phyloP scores from a whole-genome alignment of 352 stramenopile genomes.

The Pelagophyceae sp. region DNA sequence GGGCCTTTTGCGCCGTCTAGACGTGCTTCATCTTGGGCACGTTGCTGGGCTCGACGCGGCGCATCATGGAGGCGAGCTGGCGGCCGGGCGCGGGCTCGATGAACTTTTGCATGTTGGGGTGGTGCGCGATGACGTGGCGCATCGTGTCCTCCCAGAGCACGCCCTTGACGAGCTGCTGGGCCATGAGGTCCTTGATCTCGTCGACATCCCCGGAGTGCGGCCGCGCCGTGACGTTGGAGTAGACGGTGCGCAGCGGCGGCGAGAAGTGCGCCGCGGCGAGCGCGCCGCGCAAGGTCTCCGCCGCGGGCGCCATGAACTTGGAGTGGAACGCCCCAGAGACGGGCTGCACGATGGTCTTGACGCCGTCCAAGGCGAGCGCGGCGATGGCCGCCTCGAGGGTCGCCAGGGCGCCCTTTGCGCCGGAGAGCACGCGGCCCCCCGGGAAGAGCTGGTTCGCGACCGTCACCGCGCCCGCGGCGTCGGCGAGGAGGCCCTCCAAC shows the following conservation, averaged over 20 bases:
- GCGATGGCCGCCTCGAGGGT: slow-evolving; percentile 12
- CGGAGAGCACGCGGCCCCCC: slow-evolving; percentile 14
- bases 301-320: slow-evolving; percentile 18
- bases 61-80: slow-evolving; percentile 26
- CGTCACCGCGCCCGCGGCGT: background rate
- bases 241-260: background rate
- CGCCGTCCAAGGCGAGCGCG: background rate
- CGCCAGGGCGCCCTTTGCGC: background rate
- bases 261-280: background rate
- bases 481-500: background rate
- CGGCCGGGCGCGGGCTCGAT: slow-evolving; percentile 21
- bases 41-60: slow-evolving; percentile 11
- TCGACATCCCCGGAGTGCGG: background rate
- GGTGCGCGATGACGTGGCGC: background rate
- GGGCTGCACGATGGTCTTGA: slow-evolving; percentile 20
- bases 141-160: slow-evolving; percentile 27
- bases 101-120: background rate
- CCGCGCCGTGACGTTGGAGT: slow-evolving; percentile 12
- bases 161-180: slow-evolving; percentile 17
- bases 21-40: slow-evolving; percentile 16
- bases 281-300: slow-evolving; percentile 3
- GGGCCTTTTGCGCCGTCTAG: too few relatives aligned
- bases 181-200: background rate
- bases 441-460: slow-evolving; percentile 29
- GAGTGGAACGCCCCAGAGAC: slow-evolving; percentile 28